A percentile compares a stretch with the other conserved stretches of the same genome.
Evolutionary conservation across 106 monocot species (phyloP).

Genomic region (Iris macrosiphon): DNA sequence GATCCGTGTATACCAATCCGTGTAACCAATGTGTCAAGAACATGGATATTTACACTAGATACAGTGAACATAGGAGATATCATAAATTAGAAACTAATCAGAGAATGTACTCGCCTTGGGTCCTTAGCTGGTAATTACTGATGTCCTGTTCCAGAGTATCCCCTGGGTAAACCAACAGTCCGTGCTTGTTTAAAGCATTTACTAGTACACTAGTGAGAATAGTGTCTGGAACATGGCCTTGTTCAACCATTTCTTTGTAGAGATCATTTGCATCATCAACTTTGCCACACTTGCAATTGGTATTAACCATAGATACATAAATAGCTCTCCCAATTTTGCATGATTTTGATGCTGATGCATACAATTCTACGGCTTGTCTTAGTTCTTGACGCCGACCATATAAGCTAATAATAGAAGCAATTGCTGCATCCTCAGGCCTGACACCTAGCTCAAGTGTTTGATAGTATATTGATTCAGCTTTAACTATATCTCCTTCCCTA

Average conservation of each 20-base stretch:
- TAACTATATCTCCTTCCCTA: constrained; percentile 59
- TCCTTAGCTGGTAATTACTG: no score
- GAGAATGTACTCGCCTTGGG: no score
- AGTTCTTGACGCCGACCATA: constrained; percentile 43
- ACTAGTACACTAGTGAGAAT: constrained; percentile 68
- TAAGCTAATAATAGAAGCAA: constrained; percentile 61
- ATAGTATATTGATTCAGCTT: constrained; percentile 32
- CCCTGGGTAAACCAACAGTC: no score
- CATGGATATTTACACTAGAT: no score
- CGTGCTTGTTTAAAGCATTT: constrained; percentile 57
- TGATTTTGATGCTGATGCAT: constrained; percentile 24
- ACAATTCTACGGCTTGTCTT: constrained; percentile 45
- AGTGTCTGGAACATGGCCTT: constrained; percentile 45
- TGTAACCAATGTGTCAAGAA: no score
- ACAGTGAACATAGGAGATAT: no score
- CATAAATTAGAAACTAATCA: no score
- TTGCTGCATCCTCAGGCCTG: constrained; percentile 44
- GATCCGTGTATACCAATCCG: no score
- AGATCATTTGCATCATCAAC: constrained; percentile 47
- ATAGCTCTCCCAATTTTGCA: constrained; percentile 18
- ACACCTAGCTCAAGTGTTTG: constrained; percentile 42
- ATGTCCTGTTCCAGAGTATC: no score
- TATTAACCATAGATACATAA: constrained; percentile 67
- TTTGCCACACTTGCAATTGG: constrained; percentile 59
- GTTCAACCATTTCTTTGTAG: constrained; percentile 35